Evolutionary conservation across 495 filamentous ascomycete species (phyloP), one percentile per base, ranked within the genome.

Genomic region (Aspergillus taichungensis): DNA sequence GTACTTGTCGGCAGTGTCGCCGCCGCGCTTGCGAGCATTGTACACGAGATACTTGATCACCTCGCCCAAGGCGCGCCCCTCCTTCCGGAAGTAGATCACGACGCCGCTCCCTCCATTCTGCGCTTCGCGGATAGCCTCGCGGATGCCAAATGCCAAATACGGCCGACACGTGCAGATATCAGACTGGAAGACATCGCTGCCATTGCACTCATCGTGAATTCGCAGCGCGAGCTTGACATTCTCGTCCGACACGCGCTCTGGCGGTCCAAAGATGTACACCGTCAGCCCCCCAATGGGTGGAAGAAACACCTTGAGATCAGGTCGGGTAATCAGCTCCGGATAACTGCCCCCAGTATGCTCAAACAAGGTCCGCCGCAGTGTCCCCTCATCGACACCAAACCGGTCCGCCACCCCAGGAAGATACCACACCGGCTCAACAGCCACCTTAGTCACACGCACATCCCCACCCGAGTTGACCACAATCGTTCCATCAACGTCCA

Each of bases 1-100:
- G 66, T 98, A 98, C 66, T 98, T 94, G 62, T 88, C 91, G 34
- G 92, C 92, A 38, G 84, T 84, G 62, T 94, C 87, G 41, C 81
- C 77, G 45, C 88, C 86, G 49, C 88, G 64, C 51, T 71, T 77
- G 63, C 92, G 81, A 27, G 92, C 92, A 64, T 98, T 98, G 69
- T 98, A 98, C 18, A 97, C 92, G 11, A 98, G 68, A 52, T 90
- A 90, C 74, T 98, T 98, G 40, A 92, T 94, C 18, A 98, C 92
- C 66, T 98, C 92, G n/a, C 92, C 92, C 8, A 96, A 68, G 28
- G 92, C 91, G 47, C 91, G 78, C 8, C 92, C 92, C 67, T 98
- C 92, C 66, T 98, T 98, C 44, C 92, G 86, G 80, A 98, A 98
- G 66, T 98, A 98, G 62, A 98, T 95, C 27, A 97, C 92, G 30